A percentile compares a stretch with the other conserved stretches of the same genome.
Evolutionary conservation across 768 basidiomycete genomes (phyloP).

Genomic region (Lactarius tabidus): DNA sequence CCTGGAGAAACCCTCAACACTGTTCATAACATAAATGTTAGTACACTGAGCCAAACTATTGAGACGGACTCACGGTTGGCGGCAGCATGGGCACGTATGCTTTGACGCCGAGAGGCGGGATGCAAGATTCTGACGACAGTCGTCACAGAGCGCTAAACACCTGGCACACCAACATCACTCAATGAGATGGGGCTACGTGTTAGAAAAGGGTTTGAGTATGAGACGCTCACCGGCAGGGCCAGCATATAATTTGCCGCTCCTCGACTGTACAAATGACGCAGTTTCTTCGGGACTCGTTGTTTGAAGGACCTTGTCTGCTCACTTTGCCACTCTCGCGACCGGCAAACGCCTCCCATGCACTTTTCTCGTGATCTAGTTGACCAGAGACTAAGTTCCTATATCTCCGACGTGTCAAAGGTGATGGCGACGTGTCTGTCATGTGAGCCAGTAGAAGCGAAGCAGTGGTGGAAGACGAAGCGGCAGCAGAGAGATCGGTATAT

Average conservation of each 20-base stretch:
- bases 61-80: conserved; percentile 37
- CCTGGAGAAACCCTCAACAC: conserved; percentile 54
- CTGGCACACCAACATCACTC: conserved; percentile 16
- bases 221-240: conserved; percentile 69
- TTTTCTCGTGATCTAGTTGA: conserved; percentile 18
- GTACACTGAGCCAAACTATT: neutral
- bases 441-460: conserved; percentile 53
- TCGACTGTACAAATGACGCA: conserved; percentile 76
- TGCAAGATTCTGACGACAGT: conserved; percentile 58
- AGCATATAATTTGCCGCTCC: conserved; percentile 68
- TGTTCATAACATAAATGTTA: conserved; percentile 24
- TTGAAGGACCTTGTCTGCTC: conserved; percentile 6
- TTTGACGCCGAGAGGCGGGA: conserved; percentile 51
- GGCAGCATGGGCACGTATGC: conserved; percentile 66
- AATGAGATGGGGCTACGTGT: neutral
- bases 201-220: neutral
- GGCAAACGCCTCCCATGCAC: conserved; percentile 34
- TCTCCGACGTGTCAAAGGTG: conserved; percentile 46
- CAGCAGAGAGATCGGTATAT: conserved; percentile 51
- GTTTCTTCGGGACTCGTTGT: conserved; percentile 32
- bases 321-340: conserved; percentile 30
- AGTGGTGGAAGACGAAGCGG: conserved; percentile 33
- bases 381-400: conserved; percentile 39
- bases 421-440: conserved; percentile 41
- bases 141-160: conserved; percentile 60